These are phyloP conservation scores for Lentinula raphanica DNA, from an alignment of 768 basidiomycete species.

Conservation along the genomic window DNA sequence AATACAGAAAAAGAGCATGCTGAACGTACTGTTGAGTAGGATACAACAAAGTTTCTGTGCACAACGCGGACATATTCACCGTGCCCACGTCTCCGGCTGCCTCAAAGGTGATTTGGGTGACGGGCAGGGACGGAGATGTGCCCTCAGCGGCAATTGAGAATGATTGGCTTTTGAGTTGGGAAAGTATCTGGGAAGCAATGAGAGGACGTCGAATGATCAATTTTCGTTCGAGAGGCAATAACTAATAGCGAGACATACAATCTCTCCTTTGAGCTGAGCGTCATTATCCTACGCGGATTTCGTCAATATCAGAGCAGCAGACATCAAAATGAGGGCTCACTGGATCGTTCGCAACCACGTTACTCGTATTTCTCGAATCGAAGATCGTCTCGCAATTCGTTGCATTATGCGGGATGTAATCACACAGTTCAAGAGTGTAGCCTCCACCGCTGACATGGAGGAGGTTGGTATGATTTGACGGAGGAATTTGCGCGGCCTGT, in stretches of 20 bases:
- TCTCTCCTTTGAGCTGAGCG: background rate
- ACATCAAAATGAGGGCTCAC: background rate
- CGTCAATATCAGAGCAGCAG: background rate
- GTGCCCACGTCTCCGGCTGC: background rate
- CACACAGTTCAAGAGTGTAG: slow-evolving; percentile 38
- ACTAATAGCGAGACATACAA: background rate
- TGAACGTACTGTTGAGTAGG: slow-evolving; percentile 37
- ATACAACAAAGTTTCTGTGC: slow-evolving; percentile 40
- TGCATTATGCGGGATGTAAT: slow-evolving; percentile 32
- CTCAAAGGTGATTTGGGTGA: background rate
- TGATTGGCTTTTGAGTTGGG: background rate
- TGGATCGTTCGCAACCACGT: background rate
- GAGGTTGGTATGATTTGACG: slow-evolving; percentile 31
- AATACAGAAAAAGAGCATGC: background rate
- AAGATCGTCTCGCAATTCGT: slow-evolving; percentile 32
- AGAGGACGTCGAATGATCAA: background rate
- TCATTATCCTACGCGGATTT: background rate
- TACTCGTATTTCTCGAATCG: background rate
- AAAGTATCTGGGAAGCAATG: background rate
- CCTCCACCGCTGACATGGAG: slow-evolving; percentile 19
- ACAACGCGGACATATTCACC: slow-evolving; percentile 29
- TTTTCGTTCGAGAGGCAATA: too few relatives aligned
- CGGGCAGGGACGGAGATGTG: too few relatives aligned
- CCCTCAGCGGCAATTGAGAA: background rate
- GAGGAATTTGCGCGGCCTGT: slow-evolving; percentile 28